phyloP scores from a whole-genome alignment of 1,284 basidiomycete species.

The Lentinus polychrous region DNA sequence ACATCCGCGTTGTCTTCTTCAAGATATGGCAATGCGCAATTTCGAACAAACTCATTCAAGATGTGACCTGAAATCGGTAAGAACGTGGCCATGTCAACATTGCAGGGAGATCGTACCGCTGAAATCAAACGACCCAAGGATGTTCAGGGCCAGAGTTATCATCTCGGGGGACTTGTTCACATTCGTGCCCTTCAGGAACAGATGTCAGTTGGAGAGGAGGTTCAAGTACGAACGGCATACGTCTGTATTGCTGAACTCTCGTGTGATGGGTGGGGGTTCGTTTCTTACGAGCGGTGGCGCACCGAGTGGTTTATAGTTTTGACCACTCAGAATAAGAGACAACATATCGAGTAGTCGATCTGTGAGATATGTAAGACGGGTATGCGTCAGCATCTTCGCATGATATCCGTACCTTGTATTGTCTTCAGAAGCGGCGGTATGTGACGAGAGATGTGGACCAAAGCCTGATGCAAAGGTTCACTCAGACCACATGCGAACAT shows the following conservation, averaged over 20 bases:
- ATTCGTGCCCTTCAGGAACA: not conserved
- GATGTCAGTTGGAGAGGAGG: slow-evolving; percentile 1
- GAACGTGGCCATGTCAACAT: not conserved
- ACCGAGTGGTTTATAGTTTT: slow-evolving; percentile 81
- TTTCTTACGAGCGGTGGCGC: slow-evolving; percentile 55
- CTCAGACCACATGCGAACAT: slow-evolving; percentile 96
- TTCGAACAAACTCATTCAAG: slow-evolving; percentile 94
- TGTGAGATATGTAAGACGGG: slow-evolving; percentile 22
- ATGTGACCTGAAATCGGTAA: slow-evolving; percentile 63
- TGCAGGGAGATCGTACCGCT: slow-evolving; percentile 45
- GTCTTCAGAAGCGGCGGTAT: slow-evolving; percentile 90
- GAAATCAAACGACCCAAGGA: slow-evolving; percentile 93
- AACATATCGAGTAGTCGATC: slow-evolving; percentile 85
- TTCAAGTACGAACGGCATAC: slow-evolving; percentile 24
- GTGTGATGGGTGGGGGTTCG: slow-evolving; percentile 43
- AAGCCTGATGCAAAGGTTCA: slow-evolving; percentile 81
- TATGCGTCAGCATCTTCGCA: not conserved
- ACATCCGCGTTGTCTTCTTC: slow-evolving; percentile 92
- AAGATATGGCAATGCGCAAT: slow-evolving; percentile 88
- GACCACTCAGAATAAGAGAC: slow-evolving; percentile 75
- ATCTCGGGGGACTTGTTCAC: slow-evolving; percentile 62
- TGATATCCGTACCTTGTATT: slow-evolving; percentile 68
- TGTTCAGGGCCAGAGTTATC: slow-evolving; percentile 81
- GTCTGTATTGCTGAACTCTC: slow-evolving; percentile 58
- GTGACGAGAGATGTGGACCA: slow-evolving; percentile 81